A percentile compares a stretch with the other conserved stretches of the same genome.
These are phyloP conservation scores for Exophiala bonariae DNA, from an alignment of 2,329 filamentous ascomycete genomes.

Conservation along the genomic window DNA sequence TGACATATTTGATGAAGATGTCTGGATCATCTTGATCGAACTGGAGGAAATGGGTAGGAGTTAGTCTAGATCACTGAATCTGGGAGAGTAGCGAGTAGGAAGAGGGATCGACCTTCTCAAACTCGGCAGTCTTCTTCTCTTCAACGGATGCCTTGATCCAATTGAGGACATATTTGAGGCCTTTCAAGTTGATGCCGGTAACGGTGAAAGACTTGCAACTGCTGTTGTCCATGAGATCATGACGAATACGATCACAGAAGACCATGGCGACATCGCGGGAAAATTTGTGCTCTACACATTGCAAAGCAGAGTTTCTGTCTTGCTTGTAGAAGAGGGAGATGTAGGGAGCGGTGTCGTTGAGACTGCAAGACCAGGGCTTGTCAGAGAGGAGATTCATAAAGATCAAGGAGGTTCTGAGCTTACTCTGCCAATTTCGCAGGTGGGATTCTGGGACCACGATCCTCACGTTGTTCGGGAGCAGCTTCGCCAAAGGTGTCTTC, in stretches of 20 bases:
- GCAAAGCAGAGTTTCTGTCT: constrained; percentile 6
- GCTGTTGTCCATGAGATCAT: constrained; percentile 19
- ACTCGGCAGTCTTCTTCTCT: constrained; percentile 17
- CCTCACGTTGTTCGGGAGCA: constrained; percentile 17
- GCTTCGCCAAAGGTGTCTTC: constrained; percentile 5
- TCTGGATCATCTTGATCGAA: constrained; percentile 14
- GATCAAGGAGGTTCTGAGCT: no score
- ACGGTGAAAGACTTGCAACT: constrained; percentile 24
- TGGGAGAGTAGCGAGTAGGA: background rate
- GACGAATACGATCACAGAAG: constrained; percentile 23
- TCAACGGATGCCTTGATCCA: constrained; percentile 22
- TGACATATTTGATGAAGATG: constrained; percentile 18
- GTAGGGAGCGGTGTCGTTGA: background rate
- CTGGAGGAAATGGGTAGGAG: constrained; percentile 1
- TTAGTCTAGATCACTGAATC: background rate
- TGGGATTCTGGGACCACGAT: constrained; percentile 21
- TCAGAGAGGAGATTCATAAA: background rate
- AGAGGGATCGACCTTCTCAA: constrained; percentile 12
- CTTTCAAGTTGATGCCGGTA: constrained; percentile 14
- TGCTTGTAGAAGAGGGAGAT: constrained; percentile 22
- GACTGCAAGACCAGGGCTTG: background rate
- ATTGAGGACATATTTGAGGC: constrained; percentile 15
- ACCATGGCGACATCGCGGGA: constrained; percentile 22
- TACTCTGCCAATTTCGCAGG: constrained; percentile 20
- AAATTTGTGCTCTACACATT: constrained; percentile 17